Base-by-base conservation (phyloP, 2,329 filamentous ascomycete species). In the Cladophialophora yegresii region DNA sequence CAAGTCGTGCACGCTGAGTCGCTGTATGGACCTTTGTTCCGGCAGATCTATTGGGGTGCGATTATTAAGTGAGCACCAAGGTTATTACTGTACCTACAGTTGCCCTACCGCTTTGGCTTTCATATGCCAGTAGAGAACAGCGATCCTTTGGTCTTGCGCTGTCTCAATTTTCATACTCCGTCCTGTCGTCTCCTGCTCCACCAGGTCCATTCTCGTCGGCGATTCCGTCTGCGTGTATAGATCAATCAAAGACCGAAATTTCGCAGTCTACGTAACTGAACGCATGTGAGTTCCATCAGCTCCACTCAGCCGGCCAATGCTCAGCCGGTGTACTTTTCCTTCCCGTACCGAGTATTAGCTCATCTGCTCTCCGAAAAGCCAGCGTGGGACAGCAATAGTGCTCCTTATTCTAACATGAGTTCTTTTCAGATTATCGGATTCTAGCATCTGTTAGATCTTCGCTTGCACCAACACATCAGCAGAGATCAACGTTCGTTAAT, bases 291-390 rank as follows among this genome's bases (percentile, higher is more conserved):
- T 63, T 26, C 47, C 55, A 50, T 59, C 28, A 22, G 58, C 58
- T 54, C 55, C 57, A 49, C 55, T 54, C 47, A 30, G 51, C 64
- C 58, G 54, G 54, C 62, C 58, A 67, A 62, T 64, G 50, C 53
- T 54, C 26, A 10, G 16, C 23, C 51, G 10, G 23, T 16, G 28
- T 13, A 20, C 30, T 64, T 58, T 54, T 51, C 54, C 45, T 55
- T 59, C 65, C 57, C 65, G 65, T 64, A n/a, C n/a, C n/a, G n/a
- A n/a, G n/a, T n/a, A 61, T 67, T 64, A 64, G 65, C 58, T 67
- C 65, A 64, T 60, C 58, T 62, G 54, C 33, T 55, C 51, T 50
- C 53, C 26, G 13, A 33, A 36, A 36, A 51, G 22, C 45, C 45
- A 51, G 26, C 43, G 12, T 30, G 23, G 30, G 30, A n/a, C 53